Percentiles rank a stretch among this genome's conserved stretches.
These are phyloP conservation scores for Syncephalastrum monosporum DNA, from an alignment of 371 early-diverging fungal species.

Conservation along the genomic window DNA sequence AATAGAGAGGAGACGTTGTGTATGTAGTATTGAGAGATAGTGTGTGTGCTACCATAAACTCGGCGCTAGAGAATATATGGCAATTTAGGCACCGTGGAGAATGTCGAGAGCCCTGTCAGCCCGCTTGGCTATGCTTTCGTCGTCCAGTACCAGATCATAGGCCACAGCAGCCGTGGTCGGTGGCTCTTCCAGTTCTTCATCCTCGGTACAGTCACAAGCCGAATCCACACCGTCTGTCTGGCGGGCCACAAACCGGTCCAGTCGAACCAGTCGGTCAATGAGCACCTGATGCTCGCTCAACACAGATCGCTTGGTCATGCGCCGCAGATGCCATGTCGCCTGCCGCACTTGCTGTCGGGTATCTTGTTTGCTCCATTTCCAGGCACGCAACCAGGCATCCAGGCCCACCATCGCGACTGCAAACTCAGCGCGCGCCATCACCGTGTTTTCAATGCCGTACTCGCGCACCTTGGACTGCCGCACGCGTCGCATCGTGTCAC, in stretches of 20 bases:
- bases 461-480: not conserved
- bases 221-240: conserved; percentile 32
- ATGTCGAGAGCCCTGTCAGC: conserved; percentile 38
- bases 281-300: conserved; percentile 17
- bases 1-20: not conserved
- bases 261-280: conserved; percentile 27
- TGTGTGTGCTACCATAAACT: too few relatives aligned
- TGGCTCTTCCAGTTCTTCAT: conserved; percentile 17
- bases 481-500: conserved; percentile 4
- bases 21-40: not conserved
- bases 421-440: conserved; percentile 36
- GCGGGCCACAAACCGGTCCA: conserved; percentile 25
- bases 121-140: conserved; percentile 15
- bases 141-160: conserved; percentile 11
- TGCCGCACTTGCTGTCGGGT: conserved; percentile 16
- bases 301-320: conserved; percentile 29
- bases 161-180: not conserved
- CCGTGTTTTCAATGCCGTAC: conserved; percentile 22
- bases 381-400: conserved; percentile 41
- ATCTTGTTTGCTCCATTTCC: conserved; percentile 11
- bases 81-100: conserved; percentile 29
- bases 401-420: conserved; percentile 33
- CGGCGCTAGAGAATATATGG: conserved; percentile 1
- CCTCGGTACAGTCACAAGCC: conserved; percentile 27
- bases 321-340: conserved; percentile 22